Percentiles rank a stretch among this genome's conserved stretches.
phyloP scores from a whole-genome alignment of 2,329 filamentous ascomycete genomes.

The Botrytis cinerea region DNA sequence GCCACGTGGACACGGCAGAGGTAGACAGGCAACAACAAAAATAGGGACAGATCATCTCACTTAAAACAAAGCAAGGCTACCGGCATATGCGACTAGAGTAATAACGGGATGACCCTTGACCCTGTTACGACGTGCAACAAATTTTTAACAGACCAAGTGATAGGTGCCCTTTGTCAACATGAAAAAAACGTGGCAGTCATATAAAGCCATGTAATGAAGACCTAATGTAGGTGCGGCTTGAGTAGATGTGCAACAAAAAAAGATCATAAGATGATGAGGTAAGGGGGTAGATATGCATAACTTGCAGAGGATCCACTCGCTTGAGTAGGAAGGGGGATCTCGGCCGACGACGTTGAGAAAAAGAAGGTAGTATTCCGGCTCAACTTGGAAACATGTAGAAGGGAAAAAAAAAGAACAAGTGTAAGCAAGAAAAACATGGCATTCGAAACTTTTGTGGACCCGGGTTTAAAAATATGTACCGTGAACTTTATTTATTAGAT shows the following conservation, averaged over 20 bases:
- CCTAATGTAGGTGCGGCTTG: conserved; percentile 11
- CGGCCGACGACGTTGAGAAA: background rate
- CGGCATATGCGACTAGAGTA: background rate
- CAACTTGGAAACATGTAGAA: background rate
- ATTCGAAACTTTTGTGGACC: background rate
- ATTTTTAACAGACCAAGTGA: conserved; percentile 7
- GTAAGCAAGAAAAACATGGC: background rate
- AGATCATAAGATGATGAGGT: background rate
- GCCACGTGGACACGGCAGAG: conserved; percentile 13
- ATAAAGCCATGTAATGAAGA: background rate
- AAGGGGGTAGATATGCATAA: background rate
- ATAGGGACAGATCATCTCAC: background rate
- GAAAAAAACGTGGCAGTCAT: background rate
- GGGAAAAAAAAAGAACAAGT: background rate
- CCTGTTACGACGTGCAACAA: conserved; percentile 20
- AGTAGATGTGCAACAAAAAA: conserved; percentile 22
- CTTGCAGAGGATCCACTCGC: conserved; percentile 7
- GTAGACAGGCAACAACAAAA: conserved; percentile 13
- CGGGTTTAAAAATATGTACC: background rate
- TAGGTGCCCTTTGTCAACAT: background rate
- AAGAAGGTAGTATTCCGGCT: background rate
- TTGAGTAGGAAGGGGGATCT: conserved; percentile 8
- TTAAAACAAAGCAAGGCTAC: background rate
- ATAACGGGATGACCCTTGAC: conserved; percentile 4
- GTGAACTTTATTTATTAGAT: background rate